Evolutionary conservation across 2,329 filamentous ascomycete species (phyloP), one percentile per base, ranked within the genome.

Genomic region (Podosphaera aphanis): DNA sequence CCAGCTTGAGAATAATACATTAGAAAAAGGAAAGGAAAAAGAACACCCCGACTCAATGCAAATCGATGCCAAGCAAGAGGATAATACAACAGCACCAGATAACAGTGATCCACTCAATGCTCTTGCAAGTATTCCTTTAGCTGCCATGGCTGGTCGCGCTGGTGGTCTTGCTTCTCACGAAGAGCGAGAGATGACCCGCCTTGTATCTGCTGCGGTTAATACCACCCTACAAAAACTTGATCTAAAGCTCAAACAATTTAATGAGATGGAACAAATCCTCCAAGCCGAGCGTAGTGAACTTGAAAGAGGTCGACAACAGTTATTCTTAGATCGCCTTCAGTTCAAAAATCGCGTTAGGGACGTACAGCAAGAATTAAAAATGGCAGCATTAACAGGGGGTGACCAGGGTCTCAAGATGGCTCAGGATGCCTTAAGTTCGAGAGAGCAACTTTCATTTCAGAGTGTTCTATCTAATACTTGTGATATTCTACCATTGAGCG

Each of bases 161-260:
- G 80, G 82, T 6, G 90, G 80, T 2, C 75, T 98, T 29, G 86
- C 88, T 23, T 94, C 88, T 2, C 85, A 95, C 55, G 88, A 95
- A 62, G 90, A 98, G 62, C 82, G 92, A 48, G 85, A 94, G 63
- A 90, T 95, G 74, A 93, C 86, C 18, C 81, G 85, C 15, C 74
- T 95, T 41, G 83, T 98, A 8, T 88, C 85, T 2, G 81, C 85
- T 5, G 84, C 85, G 0, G 83, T 93, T 45, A 98, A 98, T 59
- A 71, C 93, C 11, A 88, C 83, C n/a, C 68, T 95, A 29, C 80
- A 93, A 59, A 98, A 98, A 64, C 77, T 95, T 50, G 85, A 95
- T 63, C 68, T 95, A 55, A 98, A 98, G 64, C 71, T 98, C 49
- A 79, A 84, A 57, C 93, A 95, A 61, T 98, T 98, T 63, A 80